Conservation (phyloP, 176 grass and related monocot genomes). For the Eleusine coracana region DNA sequence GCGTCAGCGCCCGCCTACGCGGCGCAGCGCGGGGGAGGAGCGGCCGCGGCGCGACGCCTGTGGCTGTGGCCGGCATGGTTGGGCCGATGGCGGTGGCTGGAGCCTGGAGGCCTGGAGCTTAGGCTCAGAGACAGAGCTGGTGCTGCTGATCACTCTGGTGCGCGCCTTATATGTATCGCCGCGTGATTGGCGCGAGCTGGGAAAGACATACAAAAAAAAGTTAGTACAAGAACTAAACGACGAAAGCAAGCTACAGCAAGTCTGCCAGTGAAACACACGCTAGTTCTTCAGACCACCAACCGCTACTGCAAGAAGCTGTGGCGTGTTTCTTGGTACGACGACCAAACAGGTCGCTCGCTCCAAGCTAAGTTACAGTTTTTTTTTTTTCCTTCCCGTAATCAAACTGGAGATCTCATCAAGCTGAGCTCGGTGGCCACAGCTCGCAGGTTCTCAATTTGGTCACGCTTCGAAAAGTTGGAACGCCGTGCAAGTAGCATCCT, state of each 20-base stretch:
- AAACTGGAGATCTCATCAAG: no score
- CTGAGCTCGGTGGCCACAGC: not conserved
- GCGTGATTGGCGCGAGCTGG: not conserved
- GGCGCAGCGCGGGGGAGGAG: not conserved
- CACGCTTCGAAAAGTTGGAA: not conserved
- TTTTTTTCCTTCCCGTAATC: no score
- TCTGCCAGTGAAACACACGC: not conserved
- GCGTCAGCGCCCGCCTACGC: not conserved
- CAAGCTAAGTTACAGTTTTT: not conserved
- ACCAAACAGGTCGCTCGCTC: not conserved
- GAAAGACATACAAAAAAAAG: not conserved
- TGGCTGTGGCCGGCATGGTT: conserved; percentile 1
- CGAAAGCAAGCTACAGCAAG: not conserved
- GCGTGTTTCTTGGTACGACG: not conserved
- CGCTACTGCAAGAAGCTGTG: not conserved
- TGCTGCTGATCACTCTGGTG: not conserved
- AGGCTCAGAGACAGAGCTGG: not conserved
- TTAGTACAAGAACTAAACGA: not conserved
- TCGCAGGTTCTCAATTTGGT: not conserved
- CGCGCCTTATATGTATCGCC: conserved; percentile 1
- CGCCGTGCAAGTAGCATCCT: not conserved
- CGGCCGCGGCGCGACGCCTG: not conserved
- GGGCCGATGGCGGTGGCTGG: not conserved
- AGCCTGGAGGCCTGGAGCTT: not conserved
- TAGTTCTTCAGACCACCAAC: not conserved